Evolutionary conservation across 495 filamentous ascomycete species (phyloP).

Genomic region (Xylaria curta): DNA sequence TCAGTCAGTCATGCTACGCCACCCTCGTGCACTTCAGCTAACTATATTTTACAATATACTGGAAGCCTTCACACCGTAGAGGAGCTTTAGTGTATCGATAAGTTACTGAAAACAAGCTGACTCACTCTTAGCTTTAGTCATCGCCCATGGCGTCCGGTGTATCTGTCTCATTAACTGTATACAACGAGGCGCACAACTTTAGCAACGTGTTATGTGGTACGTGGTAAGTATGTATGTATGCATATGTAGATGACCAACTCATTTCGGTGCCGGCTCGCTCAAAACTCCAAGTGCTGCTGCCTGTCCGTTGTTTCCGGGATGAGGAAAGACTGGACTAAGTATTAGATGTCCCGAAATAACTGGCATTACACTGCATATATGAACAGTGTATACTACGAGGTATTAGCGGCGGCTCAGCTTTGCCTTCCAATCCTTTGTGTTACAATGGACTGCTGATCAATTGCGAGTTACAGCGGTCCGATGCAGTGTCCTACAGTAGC

Average conservation of each 20-base stretch:
- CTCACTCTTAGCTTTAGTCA: background rate
- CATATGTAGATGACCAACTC: background rate
- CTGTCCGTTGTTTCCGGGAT: background rate
- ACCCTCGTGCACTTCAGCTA: background rate
- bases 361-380: background rate
- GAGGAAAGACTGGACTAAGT: background rate
- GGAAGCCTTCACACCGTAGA: background rate
- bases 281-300: background rate
- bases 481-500: background rate
- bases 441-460: background rate
- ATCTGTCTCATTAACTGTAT: background rate
- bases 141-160: background rate
- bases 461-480: background rate
- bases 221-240: background rate
- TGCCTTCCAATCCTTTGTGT: slow-evolving; percentile 9
- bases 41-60: background rate
- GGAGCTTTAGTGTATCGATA: background rate
- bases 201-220: background rate
- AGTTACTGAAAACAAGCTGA: background rate
- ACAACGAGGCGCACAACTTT: background rate
- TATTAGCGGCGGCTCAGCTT: slow-evolving; percentile 10
- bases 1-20: background rate
- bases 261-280: background rate
- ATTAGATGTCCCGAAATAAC: background rate
- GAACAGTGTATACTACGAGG: no score